Evolutionary conservation across 768 basidiomycete species (phyloP), one percentile per base, ranked within the genome.

Genomic region (Suillus plorans): DNA sequence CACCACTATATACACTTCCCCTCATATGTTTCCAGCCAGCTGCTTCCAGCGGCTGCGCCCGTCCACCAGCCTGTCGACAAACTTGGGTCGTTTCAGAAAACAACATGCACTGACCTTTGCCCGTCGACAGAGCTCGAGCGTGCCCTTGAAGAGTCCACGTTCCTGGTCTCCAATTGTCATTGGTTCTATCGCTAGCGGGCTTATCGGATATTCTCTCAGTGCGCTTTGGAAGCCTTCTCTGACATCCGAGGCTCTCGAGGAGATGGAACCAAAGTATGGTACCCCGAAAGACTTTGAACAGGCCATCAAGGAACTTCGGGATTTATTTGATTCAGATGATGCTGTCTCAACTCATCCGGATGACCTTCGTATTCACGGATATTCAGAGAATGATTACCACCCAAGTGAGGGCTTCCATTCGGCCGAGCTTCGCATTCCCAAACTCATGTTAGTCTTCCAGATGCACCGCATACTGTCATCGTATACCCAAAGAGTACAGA

Each of bases 401-500:
- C 79, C 80, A 59, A 81, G 88, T 87, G 66, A 56, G 77, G 74
- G 4, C 25, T 39, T 10, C 25, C 45, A 7, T 60, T 58, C 25
- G 25, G 39, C 9, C 18, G 3, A 58, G 25, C 12, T 37, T 63
- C 3, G 28, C 37, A 41, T 12, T 60, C 53, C 44, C 57, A 66
- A 60, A 20, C 25, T 36, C 60, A 37, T 49, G 62, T 31, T 63
- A 22, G 47, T 53, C 41, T 47, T 60, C 9, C 65, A 85, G 85
- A 76, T 57, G 71, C 74, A 37, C 69, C 72, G 8, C 89, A 87
- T 57, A 86, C 81, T 47, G 86, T 89, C 7, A 82, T 91, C 1
- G 85, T 90, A 3, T 89, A 86, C 69, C 89, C 89, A 0, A 69
- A 75, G 20, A 84, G 80, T 31, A 95, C 94, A 0, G 90, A 92